These are phyloP conservation scores for Fraxinus americana DNA, from an alignment of 257 asterid genomes.

Conservation along the genomic window DNA sequence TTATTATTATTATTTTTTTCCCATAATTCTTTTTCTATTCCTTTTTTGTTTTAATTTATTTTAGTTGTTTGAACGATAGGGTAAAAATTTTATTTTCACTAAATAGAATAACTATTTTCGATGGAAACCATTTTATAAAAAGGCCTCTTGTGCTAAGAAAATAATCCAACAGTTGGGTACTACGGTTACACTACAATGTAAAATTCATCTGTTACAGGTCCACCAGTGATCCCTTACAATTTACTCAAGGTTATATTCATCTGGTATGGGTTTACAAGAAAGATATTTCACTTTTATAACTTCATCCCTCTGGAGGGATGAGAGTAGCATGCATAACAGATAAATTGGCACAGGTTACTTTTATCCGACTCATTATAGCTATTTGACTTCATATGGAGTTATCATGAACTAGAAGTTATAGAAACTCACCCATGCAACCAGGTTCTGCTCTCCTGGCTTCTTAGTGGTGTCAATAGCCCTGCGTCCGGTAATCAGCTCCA, in stretches of 20 bases:
- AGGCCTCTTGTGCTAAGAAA: background rate
- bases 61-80: background rate
- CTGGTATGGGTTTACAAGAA: background rate
- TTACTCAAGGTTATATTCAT: background rate
- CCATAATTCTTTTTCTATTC: background rate
- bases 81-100: background rate
- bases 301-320: background rate
- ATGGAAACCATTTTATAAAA: background rate
- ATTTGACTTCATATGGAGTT: background rate
- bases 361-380: background rate
- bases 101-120: background rate
- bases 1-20: too few species aligned
- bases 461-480: constrained; percentile 53
- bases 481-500: constrained; percentile 73
- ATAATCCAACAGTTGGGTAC: background rate
- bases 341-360: background rate
- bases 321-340: background rate
- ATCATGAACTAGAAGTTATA: background rate
- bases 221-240: background rate
- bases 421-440: constrained; percentile 66
- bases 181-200: background rate
- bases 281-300: background rate
- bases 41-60: background rate
- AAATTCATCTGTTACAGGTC: background rate
- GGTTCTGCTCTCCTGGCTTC: constrained; percentile 63